A percentile compares a stretch with the other conserved stretches of the same genome.
Conservation (phyloP, 495 filamentous ascomycete genomes). For the Coniosporium apollinis region DNA sequence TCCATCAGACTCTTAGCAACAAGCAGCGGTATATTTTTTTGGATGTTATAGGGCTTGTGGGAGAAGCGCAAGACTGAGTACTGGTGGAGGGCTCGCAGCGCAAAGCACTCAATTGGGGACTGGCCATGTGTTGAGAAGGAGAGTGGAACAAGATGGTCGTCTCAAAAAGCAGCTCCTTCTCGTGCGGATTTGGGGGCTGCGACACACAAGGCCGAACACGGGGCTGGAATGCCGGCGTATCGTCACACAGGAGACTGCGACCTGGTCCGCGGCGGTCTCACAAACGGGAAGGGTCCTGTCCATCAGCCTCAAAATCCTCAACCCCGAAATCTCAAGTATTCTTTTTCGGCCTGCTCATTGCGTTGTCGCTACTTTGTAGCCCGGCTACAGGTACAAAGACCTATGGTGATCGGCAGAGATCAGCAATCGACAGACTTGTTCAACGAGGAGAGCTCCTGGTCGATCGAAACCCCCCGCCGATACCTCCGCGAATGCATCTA, state of each 20-base stretch:
- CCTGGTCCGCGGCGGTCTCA: neutral
- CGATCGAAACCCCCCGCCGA: slow-evolving; percentile 8
- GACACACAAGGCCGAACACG: neutral
- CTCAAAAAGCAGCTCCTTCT: too few relatives aligned
- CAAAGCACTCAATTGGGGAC: too few relatives aligned
- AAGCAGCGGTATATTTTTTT: too few relatives aligned
- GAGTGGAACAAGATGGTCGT: too few relatives aligned
- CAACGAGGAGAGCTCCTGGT: slow-evolving; percentile 3
- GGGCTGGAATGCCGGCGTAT: neutral
- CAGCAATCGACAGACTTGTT: neutral
- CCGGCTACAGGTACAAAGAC: neutral
- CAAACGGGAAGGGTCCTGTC: neutral
- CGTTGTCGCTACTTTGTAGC: slow-evolving; percentile 1
- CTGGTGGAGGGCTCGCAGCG: too few relatives aligned
- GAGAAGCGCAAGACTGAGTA: too few relatives aligned
- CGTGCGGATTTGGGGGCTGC: too few relatives aligned
- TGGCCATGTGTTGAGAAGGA: too few relatives aligned
- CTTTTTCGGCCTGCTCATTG: slow-evolving; percentile 1
- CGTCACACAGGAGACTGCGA: neutral
- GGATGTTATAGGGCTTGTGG: too few relatives aligned
- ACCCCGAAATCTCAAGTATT: slow-evolving; percentile 1
- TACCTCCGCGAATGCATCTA: slow-evolving; percentile 1
- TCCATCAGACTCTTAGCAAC: too few relatives aligned
- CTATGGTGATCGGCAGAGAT: neutral
- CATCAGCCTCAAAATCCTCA: neutral